These are phyloP conservation scores for Trematosphaeria pertusa DNA, from an alignment of 2,329 filamentous ascomycete genomes.

Conservation along the genomic window DNA sequence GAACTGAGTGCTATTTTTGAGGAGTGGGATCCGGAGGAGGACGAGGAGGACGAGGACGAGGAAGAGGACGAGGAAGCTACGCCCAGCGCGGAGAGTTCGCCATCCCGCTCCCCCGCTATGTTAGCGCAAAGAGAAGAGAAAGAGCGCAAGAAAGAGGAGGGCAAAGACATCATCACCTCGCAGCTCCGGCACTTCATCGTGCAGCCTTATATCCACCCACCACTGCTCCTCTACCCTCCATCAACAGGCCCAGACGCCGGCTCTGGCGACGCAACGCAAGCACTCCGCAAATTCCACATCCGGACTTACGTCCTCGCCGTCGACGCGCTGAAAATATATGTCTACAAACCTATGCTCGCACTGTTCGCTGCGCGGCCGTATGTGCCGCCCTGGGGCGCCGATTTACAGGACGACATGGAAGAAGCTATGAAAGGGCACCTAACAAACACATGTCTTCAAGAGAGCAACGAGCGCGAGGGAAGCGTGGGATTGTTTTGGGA, in stretches of 20 bases:
- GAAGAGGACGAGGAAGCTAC: conserved; percentile 39
- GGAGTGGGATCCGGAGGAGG: conserved; percentile 80
- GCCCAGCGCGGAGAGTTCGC: conserved; percentile 30
- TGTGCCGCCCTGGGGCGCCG: conserved; percentile 62
- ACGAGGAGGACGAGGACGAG: conserved; percentile 63
- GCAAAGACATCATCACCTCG: conserved; percentile 74
- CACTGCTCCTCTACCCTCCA: conserved; percentile 69
- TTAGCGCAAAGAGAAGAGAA: conserved; percentile 42
- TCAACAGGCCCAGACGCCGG: conserved; percentile 8
- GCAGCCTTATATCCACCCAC: conserved; percentile 92
- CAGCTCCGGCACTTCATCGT: conserved; percentile 96
- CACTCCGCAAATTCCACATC: conserved; percentile 88
- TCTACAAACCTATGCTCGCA: conserved; percentile 90
- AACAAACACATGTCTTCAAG: conserved; percentile 94
- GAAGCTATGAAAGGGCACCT: conserved; percentile 74
- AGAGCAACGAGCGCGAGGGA: conserved; percentile 61
- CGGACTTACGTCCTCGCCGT: conserved; percentile 86
- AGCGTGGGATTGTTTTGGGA: conserved; percentile 79
- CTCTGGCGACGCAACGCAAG: not conserved
- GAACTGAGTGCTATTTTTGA: conserved; percentile 90
- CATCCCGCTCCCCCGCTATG: conserved; percentile 27
- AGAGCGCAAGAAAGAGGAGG: conserved; percentile 44
- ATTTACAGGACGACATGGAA: conserved; percentile 24
- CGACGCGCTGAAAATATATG: conserved; percentile 79
- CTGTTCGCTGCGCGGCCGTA: conserved; percentile 85